phyloP scores from a whole-genome alignment of 371 early-diverging fungal genomes.

The Apophysomyces elegans region DNA sequence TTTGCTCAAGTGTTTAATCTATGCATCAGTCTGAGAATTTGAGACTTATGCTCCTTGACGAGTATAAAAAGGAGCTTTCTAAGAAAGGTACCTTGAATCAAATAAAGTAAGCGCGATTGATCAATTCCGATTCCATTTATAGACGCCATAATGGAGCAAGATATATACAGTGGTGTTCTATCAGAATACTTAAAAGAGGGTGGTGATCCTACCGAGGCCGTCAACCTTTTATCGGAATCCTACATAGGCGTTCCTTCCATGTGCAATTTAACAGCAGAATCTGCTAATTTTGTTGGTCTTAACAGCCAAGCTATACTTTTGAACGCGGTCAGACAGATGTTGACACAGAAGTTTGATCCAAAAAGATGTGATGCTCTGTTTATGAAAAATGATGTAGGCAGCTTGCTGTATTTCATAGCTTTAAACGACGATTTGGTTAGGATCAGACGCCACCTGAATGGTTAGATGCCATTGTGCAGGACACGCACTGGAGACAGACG shows the following conservation, averaged over 20 bases:
- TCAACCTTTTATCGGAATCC: slow-evolving; percentile 60
- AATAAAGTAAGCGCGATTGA: not conserved
- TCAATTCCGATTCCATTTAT: not conserved
- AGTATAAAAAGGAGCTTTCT: slow-evolving; percentile 3
- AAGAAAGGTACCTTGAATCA: not conserved
- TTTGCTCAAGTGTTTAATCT: not conserved
- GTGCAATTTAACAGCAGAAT: slow-evolving; percentile 59
- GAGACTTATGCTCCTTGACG: slow-evolving; percentile 4
- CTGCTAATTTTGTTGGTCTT: slow-evolving; percentile 48
- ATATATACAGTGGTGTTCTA: slow-evolving; percentile 49
- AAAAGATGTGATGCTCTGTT: slow-evolving; percentile 57
- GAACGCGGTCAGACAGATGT: slow-evolving; percentile 55
- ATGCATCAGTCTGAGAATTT: not conserved
- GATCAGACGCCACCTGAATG: slow-evolving; percentile 42
- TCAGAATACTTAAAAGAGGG: slow-evolving; percentile 58
- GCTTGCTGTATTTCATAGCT: not conserved
- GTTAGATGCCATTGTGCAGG: slow-evolving; percentile 56
- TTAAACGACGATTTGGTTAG: slow-evolving; percentile 14
- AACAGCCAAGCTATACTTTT: slow-evolving; percentile 52
- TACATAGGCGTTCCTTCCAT: slow-evolving; percentile 73
- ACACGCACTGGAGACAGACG: slow-evolving; percentile 64
- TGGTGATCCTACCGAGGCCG: slow-evolving; percentile 69
- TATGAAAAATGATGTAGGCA: slow-evolving; percentile 41
- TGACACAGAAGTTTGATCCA: slow-evolving; percentile 65
- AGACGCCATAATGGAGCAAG: slow-evolving; percentile 71